phyloP scores from a whole-genome alignment of 345 rosid genomes.

The Laguncularia racemosa region DNA sequence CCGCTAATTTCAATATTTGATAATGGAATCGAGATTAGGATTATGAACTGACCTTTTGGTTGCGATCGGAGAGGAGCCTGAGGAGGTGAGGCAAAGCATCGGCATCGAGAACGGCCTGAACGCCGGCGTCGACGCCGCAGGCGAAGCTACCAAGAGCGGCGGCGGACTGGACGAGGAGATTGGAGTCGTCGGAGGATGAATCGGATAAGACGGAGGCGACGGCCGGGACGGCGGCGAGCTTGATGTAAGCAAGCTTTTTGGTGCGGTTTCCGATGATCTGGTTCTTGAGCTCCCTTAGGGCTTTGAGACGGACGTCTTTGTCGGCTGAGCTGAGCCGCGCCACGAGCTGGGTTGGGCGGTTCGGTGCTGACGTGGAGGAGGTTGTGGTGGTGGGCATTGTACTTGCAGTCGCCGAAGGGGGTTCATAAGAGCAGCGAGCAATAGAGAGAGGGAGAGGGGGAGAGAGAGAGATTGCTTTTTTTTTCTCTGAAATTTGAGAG shows the following conservation, averaged over 20 bases:
- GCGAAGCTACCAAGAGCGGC: constrained; percentile 94
- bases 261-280: constrained; percentile 91
- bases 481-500: too few species aligned
- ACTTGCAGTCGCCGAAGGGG: too few species aligned
- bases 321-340: constrained; percentile 56
- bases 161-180: constrained; percentile 79
- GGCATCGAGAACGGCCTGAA: constrained; percentile 71
- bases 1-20: background rate
- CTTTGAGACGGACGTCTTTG: constrained; percentile 62
- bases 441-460: too few species aligned
- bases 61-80: constrained; percentile 49
- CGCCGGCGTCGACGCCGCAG: constrained; percentile 90
- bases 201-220: constrained; percentile 55
- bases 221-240: constrained; percentile 72
- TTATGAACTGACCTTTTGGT: constrained; percentile 40
- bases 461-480: too few species aligned
- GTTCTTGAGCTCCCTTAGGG: constrained; percentile 82
- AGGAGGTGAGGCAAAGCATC: constrained; percentile 57
- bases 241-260: constrained; percentile 77
- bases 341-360: constrained; percentile 48
- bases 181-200: constrained; percentile 12
- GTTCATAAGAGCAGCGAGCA: too few species aligned
- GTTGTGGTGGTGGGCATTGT: too few species aligned
- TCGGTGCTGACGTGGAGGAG: constrained; percentile 5
- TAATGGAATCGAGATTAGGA: background rate